Evolutionary conservation across 2,329 filamentous ascomycete genomes (phyloP).

Genomic region (Trichoderma sp.): DNA sequence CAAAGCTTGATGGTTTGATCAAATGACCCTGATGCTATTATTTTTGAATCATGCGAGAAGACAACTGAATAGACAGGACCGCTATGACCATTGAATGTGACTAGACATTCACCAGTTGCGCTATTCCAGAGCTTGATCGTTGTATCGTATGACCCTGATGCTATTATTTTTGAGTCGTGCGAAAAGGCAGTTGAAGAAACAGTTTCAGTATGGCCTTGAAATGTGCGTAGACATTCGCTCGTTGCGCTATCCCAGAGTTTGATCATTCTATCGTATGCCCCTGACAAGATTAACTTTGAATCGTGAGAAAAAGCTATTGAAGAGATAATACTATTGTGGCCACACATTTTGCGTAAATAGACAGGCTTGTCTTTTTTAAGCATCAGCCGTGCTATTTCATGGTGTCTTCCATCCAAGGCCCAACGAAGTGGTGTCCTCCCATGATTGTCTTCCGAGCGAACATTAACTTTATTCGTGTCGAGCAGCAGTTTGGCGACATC

Average conservation of each 20-base stretch:
- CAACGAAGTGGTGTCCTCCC: background rate
- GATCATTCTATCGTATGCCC: accelerated
- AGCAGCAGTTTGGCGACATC: background rate
- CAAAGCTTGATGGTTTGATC: background rate
- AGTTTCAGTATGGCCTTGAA: background rate
- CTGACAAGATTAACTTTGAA: background rate
- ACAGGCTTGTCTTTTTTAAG: background rate
- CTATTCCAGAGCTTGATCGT: background rate
- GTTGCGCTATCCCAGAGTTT: background rate
- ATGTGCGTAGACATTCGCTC: background rate
- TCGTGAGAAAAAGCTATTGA: background rate
- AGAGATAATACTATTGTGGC: background rate
- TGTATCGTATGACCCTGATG: background rate
- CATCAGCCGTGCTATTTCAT: background rate
- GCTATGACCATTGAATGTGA: accelerated
- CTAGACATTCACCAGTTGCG: background rate
- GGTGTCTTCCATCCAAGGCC: background rate
- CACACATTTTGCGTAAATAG: background rate
- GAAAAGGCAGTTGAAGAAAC: background rate
- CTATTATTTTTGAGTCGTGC: background rate
- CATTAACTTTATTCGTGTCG: background rate
- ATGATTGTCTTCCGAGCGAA: background rate
- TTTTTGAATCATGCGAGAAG: background rate
- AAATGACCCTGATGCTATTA: background rate
- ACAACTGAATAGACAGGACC: background rate